Evolutionary conservation across 345 rosid genomes (phyloP).

Genomic region (Murraya koenigii): DNA sequence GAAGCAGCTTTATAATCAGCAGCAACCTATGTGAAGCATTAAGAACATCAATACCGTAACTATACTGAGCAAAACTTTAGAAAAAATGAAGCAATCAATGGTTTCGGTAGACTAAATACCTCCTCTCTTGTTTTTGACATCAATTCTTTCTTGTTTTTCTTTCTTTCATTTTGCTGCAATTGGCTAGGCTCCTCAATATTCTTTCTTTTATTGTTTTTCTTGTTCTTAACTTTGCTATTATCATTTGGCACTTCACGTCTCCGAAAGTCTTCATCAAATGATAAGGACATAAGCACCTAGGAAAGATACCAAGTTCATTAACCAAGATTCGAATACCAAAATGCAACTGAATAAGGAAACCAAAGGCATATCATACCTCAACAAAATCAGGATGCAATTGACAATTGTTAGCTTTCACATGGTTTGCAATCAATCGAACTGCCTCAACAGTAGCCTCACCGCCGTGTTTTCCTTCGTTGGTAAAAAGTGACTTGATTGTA

Average conservation of each 20-base stretch:
- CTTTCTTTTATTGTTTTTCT: constrained; percentile 57
- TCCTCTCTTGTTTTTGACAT: constrained; percentile 74
- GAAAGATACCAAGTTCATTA: background rate
- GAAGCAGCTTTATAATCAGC: constrained; percentile 82
- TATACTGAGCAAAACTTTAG: background rate
- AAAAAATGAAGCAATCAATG: background rate
- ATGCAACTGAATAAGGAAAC: background rate
- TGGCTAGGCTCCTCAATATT: constrained; percentile 54
- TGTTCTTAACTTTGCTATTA: constrained; percentile 43
- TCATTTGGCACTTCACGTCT: constrained; percentile 35
- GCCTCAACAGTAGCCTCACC: constrained; percentile 83
- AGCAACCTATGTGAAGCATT: constrained; percentile 51
- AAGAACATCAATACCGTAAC: background rate
- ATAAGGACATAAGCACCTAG: constrained; percentile 81
- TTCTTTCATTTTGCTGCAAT: constrained; percentile 53
- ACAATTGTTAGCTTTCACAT: constrained; percentile 71
- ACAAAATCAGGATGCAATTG: constrained; percentile 88
- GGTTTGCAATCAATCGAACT: constrained; percentile 76
- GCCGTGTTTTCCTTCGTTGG: constrained; percentile 83
- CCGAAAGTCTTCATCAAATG: constrained; percentile 79
- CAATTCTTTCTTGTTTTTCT: constrained; percentile 65
- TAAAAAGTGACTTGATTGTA: constrained; percentile 72
- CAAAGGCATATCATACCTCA: constrained; percentile 44
- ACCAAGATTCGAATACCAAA: background rate
- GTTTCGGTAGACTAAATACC: constrained; percentile 32